Evolutionary conservation across 495 filamentous ascomycete species (phyloP).

Genomic region (Trichoderma parareesei): DNA sequence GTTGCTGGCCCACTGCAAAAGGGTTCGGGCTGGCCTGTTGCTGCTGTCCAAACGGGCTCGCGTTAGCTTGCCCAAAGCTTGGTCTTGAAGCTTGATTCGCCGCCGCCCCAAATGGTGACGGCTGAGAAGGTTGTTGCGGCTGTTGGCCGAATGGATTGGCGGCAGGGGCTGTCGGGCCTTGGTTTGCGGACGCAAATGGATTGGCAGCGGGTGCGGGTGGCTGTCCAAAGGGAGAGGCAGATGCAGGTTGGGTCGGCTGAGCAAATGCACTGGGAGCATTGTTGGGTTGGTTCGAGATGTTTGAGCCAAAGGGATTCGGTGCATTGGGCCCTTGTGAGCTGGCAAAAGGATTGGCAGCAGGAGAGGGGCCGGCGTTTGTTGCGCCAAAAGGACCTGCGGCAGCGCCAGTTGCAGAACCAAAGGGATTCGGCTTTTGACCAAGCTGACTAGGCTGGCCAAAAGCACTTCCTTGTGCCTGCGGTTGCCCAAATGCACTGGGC

Average conservation of each 20-base stretch:
- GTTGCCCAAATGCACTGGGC: slow-evolving; percentile 25
- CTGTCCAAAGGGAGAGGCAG: slow-evolving; percentile 18
- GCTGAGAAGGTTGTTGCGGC: not conserved
- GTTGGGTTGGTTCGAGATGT: slow-evolving; percentile 5
- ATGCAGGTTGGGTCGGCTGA: slow-evolving; percentile 10
- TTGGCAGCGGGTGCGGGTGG: slow-evolving; percentile 13
- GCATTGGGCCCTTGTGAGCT: not conserved
- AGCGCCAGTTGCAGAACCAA: slow-evolving; percentile 16
- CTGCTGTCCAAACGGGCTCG: slow-evolving; percentile 10
- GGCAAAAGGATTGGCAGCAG: slow-evolving; percentile 13
- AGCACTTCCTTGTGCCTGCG: slow-evolving; percentile 18
- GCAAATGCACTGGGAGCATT: slow-evolving; percentile 16
- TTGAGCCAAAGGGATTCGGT: slow-evolving; percentile 18
- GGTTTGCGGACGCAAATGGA: slow-evolving; percentile 20
- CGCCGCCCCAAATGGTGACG: not conserved
- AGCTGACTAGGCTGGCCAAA: slow-evolving; percentile 18
- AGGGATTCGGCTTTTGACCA: slow-evolving; percentile 11
- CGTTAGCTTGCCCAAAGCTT: not conserved
- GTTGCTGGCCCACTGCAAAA: not conserved
- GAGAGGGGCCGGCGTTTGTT: not conserved
- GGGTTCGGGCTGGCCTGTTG: not conserved
- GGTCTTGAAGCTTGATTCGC: not conserved
- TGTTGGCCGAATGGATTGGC: slow-evolving; percentile 30
- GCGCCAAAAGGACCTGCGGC: slow-evolving; percentile 24
- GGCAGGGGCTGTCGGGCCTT: slow-evolving; percentile 18